Conservation (phyloP, 2,329 filamentous ascomycete genomes). For the Teratosphaeria destructans region DNA sequence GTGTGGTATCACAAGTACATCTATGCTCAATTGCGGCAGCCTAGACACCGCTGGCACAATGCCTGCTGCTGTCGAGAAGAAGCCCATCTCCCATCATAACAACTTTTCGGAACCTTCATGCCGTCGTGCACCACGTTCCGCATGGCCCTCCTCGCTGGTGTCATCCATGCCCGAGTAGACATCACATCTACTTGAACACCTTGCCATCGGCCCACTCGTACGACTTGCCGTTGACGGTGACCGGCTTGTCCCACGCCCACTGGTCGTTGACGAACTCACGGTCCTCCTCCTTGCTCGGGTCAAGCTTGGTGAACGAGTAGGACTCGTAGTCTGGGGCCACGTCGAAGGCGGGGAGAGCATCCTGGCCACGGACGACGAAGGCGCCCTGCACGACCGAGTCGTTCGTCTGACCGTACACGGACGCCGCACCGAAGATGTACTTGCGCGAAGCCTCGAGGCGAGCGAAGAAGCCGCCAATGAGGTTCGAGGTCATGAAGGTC, state of each 20-base stretch:
- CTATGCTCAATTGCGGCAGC: not conserved
- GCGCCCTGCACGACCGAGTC: slow-evolving; percentile 86
- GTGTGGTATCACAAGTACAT: not conserved
- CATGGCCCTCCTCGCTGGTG: not conserved
- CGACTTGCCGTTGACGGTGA: slow-evolving; percentile 72
- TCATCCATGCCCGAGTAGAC: not conserved
- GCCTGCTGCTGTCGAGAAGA: not conserved
- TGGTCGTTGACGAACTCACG: slow-evolving; percentile 72
- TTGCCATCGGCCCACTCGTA: slow-evolving; percentile 85
- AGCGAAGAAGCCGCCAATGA: slow-evolving; percentile 94
- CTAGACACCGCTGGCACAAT: not conserved
- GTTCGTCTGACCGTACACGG: slow-evolving; percentile 82
- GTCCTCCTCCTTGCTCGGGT: slow-evolving; percentile 76
- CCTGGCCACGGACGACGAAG: slow-evolving; percentile 89
- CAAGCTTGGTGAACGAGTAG: slow-evolving; percentile 94
- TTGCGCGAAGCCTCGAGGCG: slow-evolving; percentile 97
- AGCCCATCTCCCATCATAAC: not conserved
- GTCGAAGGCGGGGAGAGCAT: slow-evolving; percentile 77
- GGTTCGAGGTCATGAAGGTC: slow-evolving; percentile 98
- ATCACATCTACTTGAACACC: slow-evolving; percentile 83
- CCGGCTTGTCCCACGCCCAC: slow-evolving; percentile 87
- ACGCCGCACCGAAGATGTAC: slow-evolving; percentile 86
- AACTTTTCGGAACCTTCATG: not conserved
- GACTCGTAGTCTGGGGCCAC: slow-evolving; percentile 96
- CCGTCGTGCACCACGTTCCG: not conserved